These are phyloP conservation scores for Leishmania martiniquensis DNA, from an alignment of 208 protist species.

Conservation along the genomic window DNA sequence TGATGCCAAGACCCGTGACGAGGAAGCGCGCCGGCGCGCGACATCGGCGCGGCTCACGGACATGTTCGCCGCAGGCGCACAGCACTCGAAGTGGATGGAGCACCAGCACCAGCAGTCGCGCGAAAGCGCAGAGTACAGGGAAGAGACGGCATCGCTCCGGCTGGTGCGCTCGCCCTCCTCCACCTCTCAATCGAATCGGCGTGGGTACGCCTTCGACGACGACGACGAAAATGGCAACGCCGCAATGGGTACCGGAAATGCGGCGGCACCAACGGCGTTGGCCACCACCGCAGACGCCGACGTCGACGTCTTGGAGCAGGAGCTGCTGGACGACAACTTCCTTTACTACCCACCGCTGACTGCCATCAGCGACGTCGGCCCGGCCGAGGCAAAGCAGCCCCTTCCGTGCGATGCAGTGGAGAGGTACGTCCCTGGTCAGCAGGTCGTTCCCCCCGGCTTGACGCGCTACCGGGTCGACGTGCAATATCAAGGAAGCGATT, in stretches of 20 bases:
- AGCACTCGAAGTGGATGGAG: slow-evolving; percentile 27
- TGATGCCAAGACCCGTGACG: slow-evolving; percentile 3
- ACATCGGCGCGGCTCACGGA: slow-evolving; percentile 23
- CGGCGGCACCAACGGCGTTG: neutral
- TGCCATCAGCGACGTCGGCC: neutral
- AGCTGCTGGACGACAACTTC: slow-evolving; percentile 84
- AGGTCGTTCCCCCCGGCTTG: slow-evolving; percentile 74
- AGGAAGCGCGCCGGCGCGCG: slow-evolving; percentile 13
- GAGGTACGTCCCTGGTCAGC: slow-evolving; percentile 83
- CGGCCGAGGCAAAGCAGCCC: slow-evolving; percentile 5
- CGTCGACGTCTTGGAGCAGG: slow-evolving; percentile 60
- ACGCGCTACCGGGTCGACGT: slow-evolving; percentile 91
- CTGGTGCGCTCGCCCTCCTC: slow-evolving; percentile 1
- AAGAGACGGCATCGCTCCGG: slow-evolving; percentile 1
- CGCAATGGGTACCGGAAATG: neutral
- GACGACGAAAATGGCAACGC: slow-evolving; percentile 8
- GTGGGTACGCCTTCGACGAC: slow-evolving; percentile 1
- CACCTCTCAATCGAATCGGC: neutral
- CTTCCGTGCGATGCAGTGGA: slow-evolving; percentile 4
- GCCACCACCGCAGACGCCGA: slow-evolving; percentile 14
- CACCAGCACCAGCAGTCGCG: slow-evolving; percentile 16
- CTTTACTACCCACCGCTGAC: slow-evolving; percentile 57
- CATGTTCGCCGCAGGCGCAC: slow-evolving; percentile 31
- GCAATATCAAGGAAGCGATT: slow-evolving; percentile 88
- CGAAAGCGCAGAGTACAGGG: slow-evolving; percentile 5